A percentile compares a stretch with the other conserved stretches of the same genome.
These are phyloP conservation scores for Candida ficus DNA, from an alignment of 805 yeast species.

Conservation along the genomic window DNA sequence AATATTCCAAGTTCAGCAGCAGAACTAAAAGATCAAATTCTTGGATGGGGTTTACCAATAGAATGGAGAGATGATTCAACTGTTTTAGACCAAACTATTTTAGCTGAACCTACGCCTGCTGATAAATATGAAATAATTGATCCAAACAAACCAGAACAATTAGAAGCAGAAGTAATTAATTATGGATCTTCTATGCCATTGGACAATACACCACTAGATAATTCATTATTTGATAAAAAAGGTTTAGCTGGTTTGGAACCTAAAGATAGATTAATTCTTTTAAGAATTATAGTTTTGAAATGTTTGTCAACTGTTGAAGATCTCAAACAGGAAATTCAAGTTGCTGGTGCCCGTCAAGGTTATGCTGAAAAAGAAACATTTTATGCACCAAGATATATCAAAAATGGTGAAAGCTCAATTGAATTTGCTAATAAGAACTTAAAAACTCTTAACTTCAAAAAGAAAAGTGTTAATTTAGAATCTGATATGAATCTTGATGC, in stretches of 20 bases:
- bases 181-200: constrained; percentile 15
- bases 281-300: constrained; percentile 18
- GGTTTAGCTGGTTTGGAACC: constrained; percentile 21
- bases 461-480: constrained; percentile 4
- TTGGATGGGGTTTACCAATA: constrained; percentile 20
- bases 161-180: constrained; percentile 10
- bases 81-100: constrained; percentile 7
- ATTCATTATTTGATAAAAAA: constrained; percentile 11
- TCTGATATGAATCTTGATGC: constrained; percentile 15
- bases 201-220: constrained; percentile 19
- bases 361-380: constrained; percentile 22
- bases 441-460: constrained; percentile 5
- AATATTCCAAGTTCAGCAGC: constrained; percentile 11
- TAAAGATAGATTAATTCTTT: constrained; percentile 19
- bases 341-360: background rate
- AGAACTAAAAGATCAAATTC: constrained; percentile 15
- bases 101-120: constrained; percentile 1
- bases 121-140: constrained; percentile 18
- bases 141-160: constrained; percentile 14
- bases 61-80: constrained; percentile 26
- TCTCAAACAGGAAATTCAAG: constrained; percentile 13
- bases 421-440: constrained; percentile 14
- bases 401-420: constrained; percentile 20
- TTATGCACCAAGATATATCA: constrained; percentile 21
- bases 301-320: too few relatives aligned